phyloP scores from a whole-genome alignment of 176 grass and related monocot genomes.

The Hordeum marinum region DNA sequence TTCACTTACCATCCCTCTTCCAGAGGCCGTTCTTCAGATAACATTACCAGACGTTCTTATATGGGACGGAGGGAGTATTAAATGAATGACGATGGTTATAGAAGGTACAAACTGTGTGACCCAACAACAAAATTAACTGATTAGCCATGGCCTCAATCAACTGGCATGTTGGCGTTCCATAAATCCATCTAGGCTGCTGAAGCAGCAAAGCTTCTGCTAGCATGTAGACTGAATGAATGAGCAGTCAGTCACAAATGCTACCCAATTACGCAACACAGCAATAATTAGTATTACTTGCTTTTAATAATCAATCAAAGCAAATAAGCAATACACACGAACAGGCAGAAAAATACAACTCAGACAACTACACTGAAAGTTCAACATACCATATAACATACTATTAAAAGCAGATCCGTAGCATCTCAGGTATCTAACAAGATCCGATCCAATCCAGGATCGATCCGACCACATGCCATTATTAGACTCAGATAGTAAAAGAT shows the following conservation, averaged over 20 bases:
- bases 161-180: neutral
- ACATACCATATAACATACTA: neutral
- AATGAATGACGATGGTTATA: too few species aligned
- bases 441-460: conserved; percentile 9
- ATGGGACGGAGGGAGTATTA: too few species aligned
- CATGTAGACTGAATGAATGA: neutral
- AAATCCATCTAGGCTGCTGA: neutral
- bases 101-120: too few species aligned
- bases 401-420: conserved; percentile 13
- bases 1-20: too few species aligned
- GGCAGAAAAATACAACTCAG: neutral
- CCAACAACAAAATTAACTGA: too few species aligned
- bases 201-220: neutral
- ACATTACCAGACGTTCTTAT: too few species aligned
- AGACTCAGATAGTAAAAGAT: neutral
- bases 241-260: neutral
- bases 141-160: neutral
- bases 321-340: neutral
- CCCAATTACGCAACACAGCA: neutral
- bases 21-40: too few species aligned
- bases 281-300: neutral
- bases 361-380: neutral
- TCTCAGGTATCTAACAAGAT: neutral
- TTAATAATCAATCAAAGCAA: neutral
- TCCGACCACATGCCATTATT: conserved; percentile 22